These are phyloP conservation scores for Pythium pyrilobum DNA, from an alignment of 352 stramenopile species.

Conservation along the genomic window DNA sequence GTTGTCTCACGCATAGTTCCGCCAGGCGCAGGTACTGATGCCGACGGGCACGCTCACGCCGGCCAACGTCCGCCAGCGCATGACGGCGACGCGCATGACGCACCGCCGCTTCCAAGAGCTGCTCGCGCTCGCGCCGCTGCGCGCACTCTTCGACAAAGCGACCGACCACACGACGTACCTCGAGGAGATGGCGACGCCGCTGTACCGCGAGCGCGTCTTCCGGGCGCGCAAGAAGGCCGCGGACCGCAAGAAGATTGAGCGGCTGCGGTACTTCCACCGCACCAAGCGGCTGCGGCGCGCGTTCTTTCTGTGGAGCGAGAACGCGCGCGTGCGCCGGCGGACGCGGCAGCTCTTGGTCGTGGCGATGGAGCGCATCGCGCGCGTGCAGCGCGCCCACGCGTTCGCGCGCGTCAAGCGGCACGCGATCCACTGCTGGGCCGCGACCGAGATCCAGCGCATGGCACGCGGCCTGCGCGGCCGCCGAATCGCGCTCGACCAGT, in stretches of 20 bases:
- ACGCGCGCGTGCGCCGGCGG: constrained; percentile 27
- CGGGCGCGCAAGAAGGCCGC: constrained; percentile 38
- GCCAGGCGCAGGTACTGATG: constrained; percentile 36
- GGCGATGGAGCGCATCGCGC: constrained; percentile 26
- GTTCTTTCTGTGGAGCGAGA: constrained; percentile 34
- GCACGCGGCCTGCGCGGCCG: constrained; percentile 44
- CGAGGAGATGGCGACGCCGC: constrained; percentile 45
- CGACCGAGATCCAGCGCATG: constrained; percentile 58
- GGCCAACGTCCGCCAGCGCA: constrained; percentile 16
- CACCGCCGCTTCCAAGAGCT: constrained; percentile 42
- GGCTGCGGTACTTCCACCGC: constrained; percentile 43
- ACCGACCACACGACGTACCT: constrained; percentile 42
- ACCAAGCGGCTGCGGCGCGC: constrained; percentile 34
- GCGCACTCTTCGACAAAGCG: constrained; percentile 31
- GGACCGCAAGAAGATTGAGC: constrained; percentile 41
- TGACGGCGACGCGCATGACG: constrained; percentile 32
- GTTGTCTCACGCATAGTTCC: constrained; percentile 25
- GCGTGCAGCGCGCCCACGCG: constrained; percentile 28
- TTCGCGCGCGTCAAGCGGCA: constrained; percentile 36
- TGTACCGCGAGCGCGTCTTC: constrained; percentile 53
- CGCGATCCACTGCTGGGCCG: constrained; percentile 38
- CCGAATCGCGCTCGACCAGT: constrained; percentile 26
- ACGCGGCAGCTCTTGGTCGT: constrained; percentile 27
- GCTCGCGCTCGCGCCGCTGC: constrained; percentile 36
- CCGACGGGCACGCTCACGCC: constrained; percentile 21